Percentiles rank a stretch among this genome's conserved stretches.
phyloP scores from a whole-genome alignment of 164 flowering plant species.

The Kalanchoe fedtschenkoi region DNA sequence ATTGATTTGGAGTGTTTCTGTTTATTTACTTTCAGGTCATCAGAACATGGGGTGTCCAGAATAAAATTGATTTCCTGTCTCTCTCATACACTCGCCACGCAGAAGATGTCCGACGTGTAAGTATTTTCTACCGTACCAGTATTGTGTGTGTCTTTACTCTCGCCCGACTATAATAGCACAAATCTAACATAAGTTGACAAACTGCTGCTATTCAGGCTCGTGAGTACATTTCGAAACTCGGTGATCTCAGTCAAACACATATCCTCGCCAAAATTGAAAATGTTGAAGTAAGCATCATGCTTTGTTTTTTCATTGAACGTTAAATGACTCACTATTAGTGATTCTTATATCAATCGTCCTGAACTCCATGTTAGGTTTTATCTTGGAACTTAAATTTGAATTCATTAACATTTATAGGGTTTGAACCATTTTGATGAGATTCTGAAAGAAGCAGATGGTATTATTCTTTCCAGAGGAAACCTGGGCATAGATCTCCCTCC shows the following conservation, averaged over 20 bases:
- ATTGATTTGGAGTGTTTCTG: not conserved
- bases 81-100: conserved; percentile 38
- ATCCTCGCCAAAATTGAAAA: conserved; percentile 89
- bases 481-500: conserved; percentile 87
- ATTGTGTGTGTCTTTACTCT: not conserved
- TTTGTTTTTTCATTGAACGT: not conserved
- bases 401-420: not conserved
- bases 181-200: not conserved
- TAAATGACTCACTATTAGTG: too few relatives aligned
- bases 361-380: not conserved
- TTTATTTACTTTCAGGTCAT: conserved; percentile 22
- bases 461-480: conserved; percentile 76
- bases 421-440: conserved; percentile 25
- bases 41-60: conserved; percentile 37
- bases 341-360: too few relatives aligned
- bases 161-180: not conserved
- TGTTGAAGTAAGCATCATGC: conserved; percentile 25
- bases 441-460: conserved; percentile 84
- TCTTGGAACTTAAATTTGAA: not conserved
- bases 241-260: conserved; percentile 77
- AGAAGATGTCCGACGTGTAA: conserved; percentile 41
- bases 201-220: conserved; percentile 1
- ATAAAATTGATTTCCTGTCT: conserved; percentile 41
- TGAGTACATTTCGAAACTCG: conserved; percentile 54
- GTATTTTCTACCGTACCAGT: conserved; percentile 1